Evolutionary conservation across 2,329 filamentous ascomycete genomes (phyloP).

Genomic region (Fusarium sp.): DNA sequence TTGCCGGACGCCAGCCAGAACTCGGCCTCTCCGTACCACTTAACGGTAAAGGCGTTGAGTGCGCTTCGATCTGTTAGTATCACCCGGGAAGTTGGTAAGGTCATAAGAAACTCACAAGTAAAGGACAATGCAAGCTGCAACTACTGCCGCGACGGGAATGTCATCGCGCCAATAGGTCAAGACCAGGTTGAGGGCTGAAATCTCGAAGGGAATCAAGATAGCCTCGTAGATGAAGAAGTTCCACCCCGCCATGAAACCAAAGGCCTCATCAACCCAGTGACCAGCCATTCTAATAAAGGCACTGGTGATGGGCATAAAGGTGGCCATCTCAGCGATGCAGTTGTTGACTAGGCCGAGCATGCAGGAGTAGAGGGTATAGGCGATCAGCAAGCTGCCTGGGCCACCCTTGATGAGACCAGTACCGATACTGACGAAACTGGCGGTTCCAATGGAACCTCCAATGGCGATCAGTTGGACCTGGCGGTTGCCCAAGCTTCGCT

Average conservation of each 20-base stretch:
- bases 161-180: conserved; percentile 29
- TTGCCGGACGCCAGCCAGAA: conserved; percentile 25
- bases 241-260: conserved; percentile 31
- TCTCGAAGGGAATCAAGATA: conserved; percentile 26
- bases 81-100: too few species aligned
- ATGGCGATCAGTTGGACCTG: conserved; percentile 32
- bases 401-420: conserved; percentile 27
- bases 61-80: background rate
- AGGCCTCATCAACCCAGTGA: conserved; percentile 29
- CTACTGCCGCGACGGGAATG: conserved; percentile 25
- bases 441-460: conserved; percentile 28
- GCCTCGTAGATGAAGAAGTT: conserved; percentile 32
- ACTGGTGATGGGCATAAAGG: conserved; percentile 26
- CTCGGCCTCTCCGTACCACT: conserved; percentile 30
- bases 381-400: conserved; percentile 18
- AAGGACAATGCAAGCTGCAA: conserved; percentile 12
- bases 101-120: conserved; percentile 15
- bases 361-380: conserved; percentile 23
- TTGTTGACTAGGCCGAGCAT: conserved; percentile 26
- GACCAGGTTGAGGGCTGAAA: conserved; percentile 25
- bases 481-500: conserved; percentile 24
- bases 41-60: conserved; percentile 24
- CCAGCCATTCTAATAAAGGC: conserved; percentile 29
- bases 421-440: conserved; percentile 29
- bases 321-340: conserved; percentile 27